phyloP scores from a whole-genome alignment of 129 eudicot genomes.

The Arctium lappa region DNA sequence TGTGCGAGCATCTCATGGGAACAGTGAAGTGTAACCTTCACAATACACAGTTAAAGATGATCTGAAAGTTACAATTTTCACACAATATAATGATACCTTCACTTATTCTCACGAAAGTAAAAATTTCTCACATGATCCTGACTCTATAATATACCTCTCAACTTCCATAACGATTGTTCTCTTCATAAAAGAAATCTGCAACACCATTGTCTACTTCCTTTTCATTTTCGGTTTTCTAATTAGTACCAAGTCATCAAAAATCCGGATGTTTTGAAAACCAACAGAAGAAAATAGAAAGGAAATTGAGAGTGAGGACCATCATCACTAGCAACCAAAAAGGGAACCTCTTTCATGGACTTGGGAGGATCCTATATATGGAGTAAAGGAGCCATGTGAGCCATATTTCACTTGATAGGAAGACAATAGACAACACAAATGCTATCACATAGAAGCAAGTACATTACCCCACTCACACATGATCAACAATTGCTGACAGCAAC shows the following conservation, averaged over 20 bases:
- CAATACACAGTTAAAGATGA: not conserved
- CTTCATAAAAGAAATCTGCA: not conserved
- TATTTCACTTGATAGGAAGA: conserved; percentile 23
- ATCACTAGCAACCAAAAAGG: conserved; percentile 26
- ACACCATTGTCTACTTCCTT: not conserved
- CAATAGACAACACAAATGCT: conserved; percentile 8
- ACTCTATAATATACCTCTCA: not conserved
- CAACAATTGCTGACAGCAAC: conserved; percentile 25
- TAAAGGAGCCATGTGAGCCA: conserved; percentile 39
- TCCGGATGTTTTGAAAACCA: conserved; percentile 1
- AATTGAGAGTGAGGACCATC: conserved; percentile 28
- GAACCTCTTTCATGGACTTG: conserved; percentile 19
- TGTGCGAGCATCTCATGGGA: not conserved
- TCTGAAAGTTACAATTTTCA: not conserved
- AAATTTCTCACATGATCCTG: not conserved
- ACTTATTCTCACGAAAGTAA: not conserved
- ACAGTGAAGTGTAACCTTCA: not conserved
- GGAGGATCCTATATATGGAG: conserved; percentile 13
- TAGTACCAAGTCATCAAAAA: conserved; percentile 13
- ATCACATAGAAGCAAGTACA: not conserved
- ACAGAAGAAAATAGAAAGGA: not conserved
- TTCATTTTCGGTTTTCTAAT: not conserved
- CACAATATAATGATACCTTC: not conserved
- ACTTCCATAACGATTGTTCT: conserved; percentile 9
- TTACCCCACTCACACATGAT: conserved; percentile 31